Base-by-base conservation (phyloP, 305 asterid species). In the Fraxinus sp. region DNA sequence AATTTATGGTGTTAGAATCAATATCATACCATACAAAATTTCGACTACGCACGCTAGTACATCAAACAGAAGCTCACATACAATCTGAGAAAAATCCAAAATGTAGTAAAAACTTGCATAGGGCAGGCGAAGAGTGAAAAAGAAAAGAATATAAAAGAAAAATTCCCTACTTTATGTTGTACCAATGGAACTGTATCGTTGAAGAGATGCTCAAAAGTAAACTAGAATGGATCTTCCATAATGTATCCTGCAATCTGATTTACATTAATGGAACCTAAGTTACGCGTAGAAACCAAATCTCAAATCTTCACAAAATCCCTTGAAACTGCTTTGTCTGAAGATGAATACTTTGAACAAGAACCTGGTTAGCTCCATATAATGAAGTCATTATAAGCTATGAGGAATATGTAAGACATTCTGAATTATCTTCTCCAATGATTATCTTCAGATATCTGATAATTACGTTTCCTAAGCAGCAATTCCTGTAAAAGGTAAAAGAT, bases 331-430 rank as follows among this genome's bases (percentile, higher is more conserved):
- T 80, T 80, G 83, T 84, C 84, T 37, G 71, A 85, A 79, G 87
- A 85, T 79, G 89, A 85, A 87, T 86, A 84, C 84, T 81, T 85
- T 85, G 91, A 87, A 80, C 88, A 89, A 85, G 85, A 86, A 83
- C 89, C 62, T 52, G 75, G 90, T 92, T 91, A 91, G 91, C 92
- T 88, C 92, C 78, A 87, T 84, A 78, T 87, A 85, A 57, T 78
- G 85, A 82, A 82, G 87, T 85, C 91, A 86, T 84, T 85, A 81
- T 85, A 86, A 86, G 87, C 88, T 87, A 90, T 78, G 83, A 85
- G 87, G 85, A 80, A 85, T 85, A 84, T 52, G 82, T 78, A 82
- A 79, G 84, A 79, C 89, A 82, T 78, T 85, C 86, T 80, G 28
- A 81, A 75, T 70, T 82, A 85, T 90, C 87, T 82, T 82, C 91